Conservation (phyloP, 805 yeast species). For the Pichia gijzeniarum region DNA sequence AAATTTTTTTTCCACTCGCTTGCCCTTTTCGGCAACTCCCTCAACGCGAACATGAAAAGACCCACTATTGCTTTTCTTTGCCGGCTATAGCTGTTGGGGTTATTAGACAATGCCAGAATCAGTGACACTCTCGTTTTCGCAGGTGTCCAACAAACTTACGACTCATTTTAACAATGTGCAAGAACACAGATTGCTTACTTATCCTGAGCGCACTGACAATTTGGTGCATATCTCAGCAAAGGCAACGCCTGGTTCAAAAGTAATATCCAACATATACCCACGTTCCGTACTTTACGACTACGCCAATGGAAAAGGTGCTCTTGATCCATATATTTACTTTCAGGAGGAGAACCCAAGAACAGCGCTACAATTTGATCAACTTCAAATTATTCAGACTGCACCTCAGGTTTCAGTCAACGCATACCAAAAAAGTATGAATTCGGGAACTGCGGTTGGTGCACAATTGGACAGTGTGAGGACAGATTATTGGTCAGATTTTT, state of each 20-base stretch:
- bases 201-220: background rate
- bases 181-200: slow-evolving; percentile 51
- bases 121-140: slow-evolving; percentile 67
- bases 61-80: too few species aligned
- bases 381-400: slow-evolving; percentile 25
- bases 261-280: slow-evolving; percentile 63
- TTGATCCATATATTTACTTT: slow-evolving; percentile 48
- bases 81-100: too few species aligned
- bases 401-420: slow-evolving; percentile 39
- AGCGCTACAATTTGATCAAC: slow-evolving; percentile 6
- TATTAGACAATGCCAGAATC: slow-evolving; percentile 59
- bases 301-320: slow-evolving; percentile 67
- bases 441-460: slow-evolving; percentile 30
- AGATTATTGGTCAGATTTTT: slow-evolving; percentile 75
- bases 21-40: too few species aligned
- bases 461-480: slow-evolving; percentile 37
- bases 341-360: slow-evolving; percentile 15
- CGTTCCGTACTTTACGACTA: slow-evolving; percentile 78
- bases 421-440: slow-evolving; percentile 62
- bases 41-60: background rate
- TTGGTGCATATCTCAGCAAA: slow-evolving; percentile 4
- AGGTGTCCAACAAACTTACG: slow-evolving; percentile 63
- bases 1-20: background rate
- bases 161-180: slow-evolving; percentile 81
- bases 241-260: slow-evolving; percentile 27